Conservation (phyloP, 306 rosid genomes). For the Sechiopsis laciniata region DNA sequence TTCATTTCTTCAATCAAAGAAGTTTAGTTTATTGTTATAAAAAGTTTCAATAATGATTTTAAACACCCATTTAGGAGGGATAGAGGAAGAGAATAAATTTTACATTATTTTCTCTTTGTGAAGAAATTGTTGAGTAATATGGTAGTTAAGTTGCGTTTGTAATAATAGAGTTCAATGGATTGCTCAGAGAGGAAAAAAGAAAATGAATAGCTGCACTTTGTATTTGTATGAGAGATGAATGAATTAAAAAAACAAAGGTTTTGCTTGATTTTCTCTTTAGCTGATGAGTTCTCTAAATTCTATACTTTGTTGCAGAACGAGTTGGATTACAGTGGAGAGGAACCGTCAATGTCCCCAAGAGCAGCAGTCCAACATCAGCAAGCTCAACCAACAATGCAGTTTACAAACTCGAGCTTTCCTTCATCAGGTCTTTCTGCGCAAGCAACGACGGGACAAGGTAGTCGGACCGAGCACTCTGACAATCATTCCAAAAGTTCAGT, state of each 20-base stretch:
- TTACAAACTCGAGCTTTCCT: conserved; percentile 42
- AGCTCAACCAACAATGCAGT: conserved; percentile 44
- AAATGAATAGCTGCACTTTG: not conserved
- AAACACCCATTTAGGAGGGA: too few species aligned
- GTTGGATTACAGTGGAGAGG: conserved; percentile 71
- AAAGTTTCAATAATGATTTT: too few species aligned
- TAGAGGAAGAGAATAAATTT: too few species aligned
- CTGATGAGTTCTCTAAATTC: not conserved
- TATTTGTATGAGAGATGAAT: not conserved
- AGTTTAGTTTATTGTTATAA: too few species aligned
- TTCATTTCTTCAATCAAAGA: too few species aligned
- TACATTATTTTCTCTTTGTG: too few species aligned
- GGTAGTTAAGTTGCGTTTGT: too few species aligned
- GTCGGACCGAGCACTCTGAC: conserved; percentile 53
- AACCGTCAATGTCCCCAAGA: conserved; percentile 69
- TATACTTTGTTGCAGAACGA: conserved; percentile 46
- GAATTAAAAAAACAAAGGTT: not conserved
- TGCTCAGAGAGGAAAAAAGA: not conserved
- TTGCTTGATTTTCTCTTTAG: too few species aligned
- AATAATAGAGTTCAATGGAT: not conserved
- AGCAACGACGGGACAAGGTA: conserved; percentile 47
- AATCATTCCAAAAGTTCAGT: conserved; percentile 66
- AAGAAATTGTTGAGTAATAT: too few species aligned
- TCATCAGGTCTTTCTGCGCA: conserved; percentile 47
- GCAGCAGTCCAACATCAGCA: conserved; percentile 50